A percentile compares a stretch with the other conserved stretches of the same genome.
Evolutionary conservation across 805 yeast species (phyloP).

Genomic region (Candida patagonica): DNA sequence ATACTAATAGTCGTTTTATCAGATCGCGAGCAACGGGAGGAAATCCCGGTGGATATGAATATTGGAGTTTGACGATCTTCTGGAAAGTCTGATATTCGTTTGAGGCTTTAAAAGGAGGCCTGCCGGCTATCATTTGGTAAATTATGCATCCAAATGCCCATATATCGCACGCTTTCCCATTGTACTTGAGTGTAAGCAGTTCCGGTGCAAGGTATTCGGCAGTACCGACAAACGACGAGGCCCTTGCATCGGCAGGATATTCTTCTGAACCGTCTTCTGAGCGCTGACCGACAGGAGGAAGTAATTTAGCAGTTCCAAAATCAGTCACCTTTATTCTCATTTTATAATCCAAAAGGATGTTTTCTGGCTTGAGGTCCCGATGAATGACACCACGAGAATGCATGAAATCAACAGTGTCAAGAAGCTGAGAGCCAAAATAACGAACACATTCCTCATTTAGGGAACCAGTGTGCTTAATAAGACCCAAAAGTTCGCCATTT

Average conservation of each 20-base stretch:
- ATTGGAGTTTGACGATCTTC: slow-evolving; percentile 71
- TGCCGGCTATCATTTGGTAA: slow-evolving; percentile 72
- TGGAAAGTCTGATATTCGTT: slow-evolving; percentile 85
- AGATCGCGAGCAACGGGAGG: slow-evolving; percentile 58
- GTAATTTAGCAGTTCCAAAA: slow-evolving; percentile 92
- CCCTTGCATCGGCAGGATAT: slow-evolving; percentile 31
- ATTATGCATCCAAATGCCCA: slow-evolving; percentile 93
- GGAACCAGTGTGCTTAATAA: slow-evolving; percentile 57
- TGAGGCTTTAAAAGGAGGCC: slow-evolving; percentile 81
- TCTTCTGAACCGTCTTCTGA: slow-evolving; percentile 18
- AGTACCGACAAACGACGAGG: slow-evolving; percentile 84
- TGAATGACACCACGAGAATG: slow-evolving; percentile 87
- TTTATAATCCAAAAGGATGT: slow-evolving; percentile 73
- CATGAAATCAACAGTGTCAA: slow-evolving; percentile 87
- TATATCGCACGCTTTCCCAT: slow-evolving; percentile 78
- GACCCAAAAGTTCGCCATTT: slow-evolving; percentile 82
- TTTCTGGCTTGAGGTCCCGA: slow-evolving; percentile 92
- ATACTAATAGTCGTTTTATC: slow-evolving; percentile 52
- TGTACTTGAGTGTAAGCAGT: slow-evolving; percentile 61
- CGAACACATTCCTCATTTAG: slow-evolving; percentile 64
- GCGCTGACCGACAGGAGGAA: slow-evolving; percentile 31
- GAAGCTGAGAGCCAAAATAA: slow-evolving; percentile 75
- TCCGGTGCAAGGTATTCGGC: slow-evolving; percentile 97
- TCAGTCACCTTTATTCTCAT: slow-evolving; percentile 90
- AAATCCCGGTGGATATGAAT: slow-evolving; percentile 58